Conservation (phyloP, 164 flowering plant genomes). For the Stephania cephalantha region DNA sequence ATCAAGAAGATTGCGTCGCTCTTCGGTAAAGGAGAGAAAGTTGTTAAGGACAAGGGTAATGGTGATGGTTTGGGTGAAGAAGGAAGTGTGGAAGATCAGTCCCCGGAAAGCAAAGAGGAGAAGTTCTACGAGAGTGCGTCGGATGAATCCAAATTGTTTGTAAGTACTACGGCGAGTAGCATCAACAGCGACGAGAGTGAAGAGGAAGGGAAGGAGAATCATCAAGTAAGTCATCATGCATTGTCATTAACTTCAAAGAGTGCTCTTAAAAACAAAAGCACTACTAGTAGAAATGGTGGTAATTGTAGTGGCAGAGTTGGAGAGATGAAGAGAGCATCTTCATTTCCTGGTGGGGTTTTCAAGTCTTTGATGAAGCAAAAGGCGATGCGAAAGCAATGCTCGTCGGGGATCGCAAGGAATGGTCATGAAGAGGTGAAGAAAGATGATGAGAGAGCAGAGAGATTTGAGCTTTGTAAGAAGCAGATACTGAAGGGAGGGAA, state of each 20-base stretch:
- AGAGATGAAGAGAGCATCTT: neutral
- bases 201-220: neutral
- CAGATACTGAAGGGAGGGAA: slow-evolving; percentile 56
- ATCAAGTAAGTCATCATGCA: too few species aligned
- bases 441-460: neutral
- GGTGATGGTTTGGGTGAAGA: neutral
- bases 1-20: neutral
- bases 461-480: slow-evolving; percentile 50
- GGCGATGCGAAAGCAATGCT: neutral
- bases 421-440: slow-evolving; percentile 2
- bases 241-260: too few species aligned
- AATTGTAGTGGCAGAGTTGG: neutral
- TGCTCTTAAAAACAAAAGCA: neutral
- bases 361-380: neutral
- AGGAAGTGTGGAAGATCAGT: neutral
- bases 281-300: neutral
- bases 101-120: neutral
- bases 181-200: neutral
- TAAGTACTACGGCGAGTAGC: neutral
- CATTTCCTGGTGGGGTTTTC: neutral
- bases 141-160: neutral
- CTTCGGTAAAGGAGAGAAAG: neutral
- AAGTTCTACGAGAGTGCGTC: neutral
- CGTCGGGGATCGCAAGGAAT: neutral
- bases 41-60: too few species aligned